Evolutionary conservation across 1,139 yeast species (phyloP), one percentile per base, ranked within the genome.

Genomic region (Taphrina pruni): DNA sequence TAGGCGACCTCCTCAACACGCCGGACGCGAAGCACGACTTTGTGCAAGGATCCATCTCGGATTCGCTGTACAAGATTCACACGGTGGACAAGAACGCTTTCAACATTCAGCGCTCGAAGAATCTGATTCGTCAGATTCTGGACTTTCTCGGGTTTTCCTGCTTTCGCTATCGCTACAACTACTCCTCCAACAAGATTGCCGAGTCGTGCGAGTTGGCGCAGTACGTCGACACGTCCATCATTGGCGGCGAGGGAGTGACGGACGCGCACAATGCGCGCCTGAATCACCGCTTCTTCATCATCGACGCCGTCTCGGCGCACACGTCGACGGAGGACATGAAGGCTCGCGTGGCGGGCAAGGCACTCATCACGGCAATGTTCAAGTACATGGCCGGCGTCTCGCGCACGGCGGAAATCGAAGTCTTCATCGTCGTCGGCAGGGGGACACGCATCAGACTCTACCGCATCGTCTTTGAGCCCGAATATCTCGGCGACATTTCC

Each of bases 341-440:
- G 45, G 67, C 67, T 1, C 54, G 67, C 38, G 55, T 64, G 8
- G 61, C 56, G 20, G 67, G 67, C 21, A 64, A 64, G 39, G 67
- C 67, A 41, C 55, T 64, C 38, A 55, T 64, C 56, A 64, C 67
- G 21, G 60, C 61, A 26, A 36, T 64, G 36, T 48, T 64, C 58
- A 64, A 64, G 54, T 64, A 64, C 61, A 64, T 64, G 67, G 67
- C 61, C 43, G 67, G 67, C 56, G 67, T 64, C 21, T 64, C 61
- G 3, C 67, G 67, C 6, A 64, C 60, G 21, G n/a, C 56, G 20
- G 67, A 64, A 38, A 64, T 64, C 17, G 67, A 64, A 26, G 61
- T 64, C 41, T 65, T 65, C 26, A 57, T 65, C 57, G 17, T 65
- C 20, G 65, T 65, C 14, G 69, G 69, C 9, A 50, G 69, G 12